These are phyloP conservation scores for Boletus reticulatus DNA, from an alignment of 768 basidiomycete genomes.

Conservation along the genomic window DNA sequence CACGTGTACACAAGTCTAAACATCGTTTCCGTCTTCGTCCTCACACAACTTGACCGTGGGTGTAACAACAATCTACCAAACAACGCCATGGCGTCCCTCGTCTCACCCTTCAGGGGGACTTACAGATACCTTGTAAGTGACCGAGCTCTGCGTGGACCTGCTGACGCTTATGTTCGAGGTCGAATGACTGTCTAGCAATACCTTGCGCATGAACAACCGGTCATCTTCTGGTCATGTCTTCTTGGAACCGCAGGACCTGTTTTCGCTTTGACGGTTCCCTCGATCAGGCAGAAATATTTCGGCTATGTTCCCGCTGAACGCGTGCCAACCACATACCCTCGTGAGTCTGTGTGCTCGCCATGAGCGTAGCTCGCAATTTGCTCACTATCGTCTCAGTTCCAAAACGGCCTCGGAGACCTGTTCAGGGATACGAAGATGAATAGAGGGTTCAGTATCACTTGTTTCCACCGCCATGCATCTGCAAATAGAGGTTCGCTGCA, in stretches of 20 bases:
- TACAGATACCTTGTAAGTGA: constrained; percentile 30
- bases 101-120: constrained; percentile 27
- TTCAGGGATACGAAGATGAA: constrained; percentile 76
- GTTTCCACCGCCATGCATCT: background rate
- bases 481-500: constrained; percentile 7
- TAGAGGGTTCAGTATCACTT: constrained; percentile 5
- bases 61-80: background rate
- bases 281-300: constrained; percentile 64
- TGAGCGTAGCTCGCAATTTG: background rate
- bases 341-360: constrained; percentile 44
- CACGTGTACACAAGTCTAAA: constrained; percentile 20
- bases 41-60: background rate
- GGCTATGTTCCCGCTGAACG: constrained; percentile 70
- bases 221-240: constrained; percentile 83
- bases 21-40: constrained; percentile 15
- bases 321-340: constrained; percentile 74
- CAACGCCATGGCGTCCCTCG: constrained; percentile 27
- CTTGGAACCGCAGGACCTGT: constrained; percentile 76
- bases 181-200: constrained; percentile 60
- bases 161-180: background rate
- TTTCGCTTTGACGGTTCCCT: constrained; percentile 72
- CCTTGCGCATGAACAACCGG: constrained; percentile 86
- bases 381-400: constrained; percentile 48
- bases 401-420: constrained; percentile 62
- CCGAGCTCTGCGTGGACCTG: background rate